These are phyloP conservation scores for Pedinophyceae sp. DNA, from an alignment of 139 green algal genomes.

Conservation along the genomic window DNA sequence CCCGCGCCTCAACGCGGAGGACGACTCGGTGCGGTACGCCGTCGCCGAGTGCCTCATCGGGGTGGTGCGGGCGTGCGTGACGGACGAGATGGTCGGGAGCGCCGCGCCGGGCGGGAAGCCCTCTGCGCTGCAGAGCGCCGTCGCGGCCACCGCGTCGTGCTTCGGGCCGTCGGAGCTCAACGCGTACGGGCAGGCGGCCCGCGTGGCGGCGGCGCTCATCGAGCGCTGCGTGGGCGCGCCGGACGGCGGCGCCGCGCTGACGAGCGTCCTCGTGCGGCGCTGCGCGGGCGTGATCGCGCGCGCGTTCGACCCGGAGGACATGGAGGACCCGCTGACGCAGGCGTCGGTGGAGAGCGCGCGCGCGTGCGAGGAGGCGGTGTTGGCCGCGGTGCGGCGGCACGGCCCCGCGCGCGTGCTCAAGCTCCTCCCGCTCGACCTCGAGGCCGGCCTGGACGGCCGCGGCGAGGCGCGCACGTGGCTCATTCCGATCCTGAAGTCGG, in stretches of 20 bases:
- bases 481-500: slow-evolving; percentile 61
- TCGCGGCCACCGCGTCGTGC: too few relatives aligned
- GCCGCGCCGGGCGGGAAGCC: too few relatives aligned
- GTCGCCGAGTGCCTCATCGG: slow-evolving; percentile 9
- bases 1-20: slow-evolving; percentile 25
- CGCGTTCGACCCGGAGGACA: neutral
- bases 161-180: too few relatives aligned
- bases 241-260: neutral
- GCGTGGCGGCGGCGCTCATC: neutral
- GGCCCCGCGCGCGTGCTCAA: slow-evolving; percentile 50
- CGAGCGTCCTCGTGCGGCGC: slow-evolving; percentile 7
- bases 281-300: slow-evolving; percentile 2
- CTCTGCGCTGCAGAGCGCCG: slow-evolving; percentile 5
- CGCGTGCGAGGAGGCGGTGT: slow-evolving; percentile 43
- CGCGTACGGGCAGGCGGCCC: slow-evolving; percentile 6
- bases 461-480: slow-evolving; percentile 68
- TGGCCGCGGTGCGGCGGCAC: slow-evolving; percentile 39
- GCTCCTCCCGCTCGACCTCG: slow-evolving; percentile 48
- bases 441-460: slow-evolving; percentile 19
- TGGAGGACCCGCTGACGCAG: neutral
- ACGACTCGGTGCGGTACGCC: slow-evolving; percentile 45
- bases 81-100: slow-evolving; percentile 10
- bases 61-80: slow-evolving; percentile 13
- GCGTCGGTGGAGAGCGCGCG: neutral
- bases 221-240: too few relatives aligned